Percentiles rank a stretch among this genome's conserved stretches.
Conservation (phyloP, 257 asterid species). For the Solanum ossicruentum region DNA sequence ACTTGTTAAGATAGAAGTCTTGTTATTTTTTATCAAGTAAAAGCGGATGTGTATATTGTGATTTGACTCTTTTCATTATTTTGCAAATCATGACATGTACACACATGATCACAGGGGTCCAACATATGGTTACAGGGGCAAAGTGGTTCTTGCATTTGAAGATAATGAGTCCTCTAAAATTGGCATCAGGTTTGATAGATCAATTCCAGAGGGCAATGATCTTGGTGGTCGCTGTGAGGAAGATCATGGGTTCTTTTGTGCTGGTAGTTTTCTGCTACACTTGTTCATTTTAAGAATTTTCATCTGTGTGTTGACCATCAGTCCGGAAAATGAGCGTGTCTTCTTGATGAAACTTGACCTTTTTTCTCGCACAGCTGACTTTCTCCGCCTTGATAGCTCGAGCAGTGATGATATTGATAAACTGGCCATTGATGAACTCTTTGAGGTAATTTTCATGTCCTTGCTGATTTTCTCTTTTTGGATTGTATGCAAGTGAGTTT, state of each 20-base stretch:
- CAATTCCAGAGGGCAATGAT: conserved; percentile 78
- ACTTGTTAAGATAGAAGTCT: neutral
- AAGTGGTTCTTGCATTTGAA: conserved; percentile 81
- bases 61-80: neutral
- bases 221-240: conserved; percentile 90
- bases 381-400: conserved; percentile 66
- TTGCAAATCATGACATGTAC: neutral
- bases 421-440: conserved; percentile 68
- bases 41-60: neutral
- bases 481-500: conserved; percentile 25
- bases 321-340: neutral
- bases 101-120: conserved; percentile 51
- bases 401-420: conserved; percentile 53
- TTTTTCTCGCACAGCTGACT: conserved; percentile 44
- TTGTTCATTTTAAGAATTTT: neutral
- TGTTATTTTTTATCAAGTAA: neutral
- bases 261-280: conserved; percentile 35
- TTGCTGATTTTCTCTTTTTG: neutral
- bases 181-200: conserved; percentile 81
- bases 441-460: conserved; percentile 43
- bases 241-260: conserved; percentile 81
- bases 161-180: conserved; percentile 78
- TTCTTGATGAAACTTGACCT: neutral
- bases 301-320: neutral
- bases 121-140: conserved; percentile 54